Evolutionary conservation across 2,329 filamentous ascomycete species (phyloP), one percentile per base, ranked within the genome.

Genomic region (Diaporthe australafricana): DNA sequence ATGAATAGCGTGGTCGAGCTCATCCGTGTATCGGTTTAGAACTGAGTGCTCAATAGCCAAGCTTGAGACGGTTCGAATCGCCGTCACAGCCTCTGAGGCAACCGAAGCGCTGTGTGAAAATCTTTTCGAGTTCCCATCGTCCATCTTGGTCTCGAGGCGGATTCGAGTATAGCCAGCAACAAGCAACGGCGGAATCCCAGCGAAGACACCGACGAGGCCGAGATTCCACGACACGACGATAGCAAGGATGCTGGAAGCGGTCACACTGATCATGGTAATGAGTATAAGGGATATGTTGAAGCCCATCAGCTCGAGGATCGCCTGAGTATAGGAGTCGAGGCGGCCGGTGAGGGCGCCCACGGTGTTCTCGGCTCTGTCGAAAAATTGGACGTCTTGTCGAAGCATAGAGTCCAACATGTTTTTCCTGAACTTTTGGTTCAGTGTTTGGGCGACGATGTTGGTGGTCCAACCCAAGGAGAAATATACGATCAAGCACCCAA

Each of bases 301-400:
- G 0, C 83, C 82, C 82, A 84, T 84, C 1, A 85, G 79, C 73
- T 84, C 83, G 25, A 83, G 74, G 45, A 85, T 78, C 3, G 80
- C 75, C 71, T 84, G 80, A 2, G 57, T 32, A 11, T 83, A 80
- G 38, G 48, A 47, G 16, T 63, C 57, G 20, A 63, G 40, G 17
- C 57, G 57, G 12, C 57, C 40, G 20, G 57, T 47, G 1, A 63
- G 27, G 17, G 57, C 57, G 57, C 57, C 57, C 3, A 63, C 57
- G 1, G 25, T 63, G 40, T 63, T 63, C 40, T 63, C 57, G 40
- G 57, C 25, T 16, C 57, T 47, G 57, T 63, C 57, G 27, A 63
- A 63, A 11, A 63, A 63, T 16, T 63, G 40, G 20, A 63, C 17
- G 27, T 63, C 57, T 35, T 63, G 57, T 16, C 57, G 57, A 2